Conservation (phyloP, 352 stramenopile species). For the Globisporangium cederbergense region DNA sequence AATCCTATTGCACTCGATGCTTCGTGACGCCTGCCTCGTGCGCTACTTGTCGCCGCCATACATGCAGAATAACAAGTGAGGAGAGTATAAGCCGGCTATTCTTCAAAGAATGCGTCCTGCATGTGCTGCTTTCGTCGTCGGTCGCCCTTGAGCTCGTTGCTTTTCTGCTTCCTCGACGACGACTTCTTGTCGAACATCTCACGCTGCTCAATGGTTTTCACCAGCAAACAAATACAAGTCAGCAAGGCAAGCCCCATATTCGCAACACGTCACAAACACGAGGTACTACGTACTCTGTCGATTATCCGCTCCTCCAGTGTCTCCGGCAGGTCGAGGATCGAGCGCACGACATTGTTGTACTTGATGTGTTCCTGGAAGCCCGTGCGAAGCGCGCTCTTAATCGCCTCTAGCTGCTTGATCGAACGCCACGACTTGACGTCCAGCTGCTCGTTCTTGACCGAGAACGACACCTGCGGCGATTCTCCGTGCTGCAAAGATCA, state of each 20-base stretch:
- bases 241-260: neutral
- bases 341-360: conserved; percentile 83
- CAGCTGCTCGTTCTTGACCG: conserved; percentile 69
- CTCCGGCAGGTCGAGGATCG: conserved; percentile 73
- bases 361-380: conserved; percentile 86
- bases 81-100: conserved; percentile 20
- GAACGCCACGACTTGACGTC: conserved; percentile 77
- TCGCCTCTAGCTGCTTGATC: conserved; percentile 78
- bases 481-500: conserved; percentile 54
- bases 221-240: neutral
- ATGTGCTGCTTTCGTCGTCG: conserved; percentile 75
- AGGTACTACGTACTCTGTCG: conserved; percentile 56
- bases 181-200: conserved; percentile 86
- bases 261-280: neutral
- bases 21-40: neutral
- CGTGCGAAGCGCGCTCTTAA: conserved; percentile 70
- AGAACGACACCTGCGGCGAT: conserved; percentile 73
- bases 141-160: conserved; percentile 78
- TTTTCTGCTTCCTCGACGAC: conserved; percentile 65
- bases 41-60: neutral
- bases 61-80: neutral
- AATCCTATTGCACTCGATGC: conserved; percentile 2
- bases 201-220: conserved; percentile 28
- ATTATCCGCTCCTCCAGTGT: conserved; percentile 70
- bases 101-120: conserved; percentile 70